Evolutionary conservation across 306 rosid species (phyloP), one percentile per base, ranked within the genome.

Genomic region (Fagus crenata): DNA sequence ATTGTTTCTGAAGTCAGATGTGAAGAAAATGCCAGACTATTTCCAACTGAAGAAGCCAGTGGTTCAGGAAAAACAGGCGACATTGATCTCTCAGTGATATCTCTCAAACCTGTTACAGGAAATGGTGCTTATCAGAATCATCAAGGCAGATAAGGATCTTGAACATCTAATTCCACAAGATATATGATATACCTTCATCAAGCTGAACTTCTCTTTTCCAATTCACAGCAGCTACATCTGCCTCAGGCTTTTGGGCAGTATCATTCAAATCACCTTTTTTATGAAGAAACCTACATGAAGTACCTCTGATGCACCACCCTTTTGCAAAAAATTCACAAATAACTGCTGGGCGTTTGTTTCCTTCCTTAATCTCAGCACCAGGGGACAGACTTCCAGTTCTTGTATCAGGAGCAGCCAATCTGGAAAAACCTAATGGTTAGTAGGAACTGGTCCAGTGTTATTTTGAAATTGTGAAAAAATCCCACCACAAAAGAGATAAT

Each of bases 251-350:
- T 80, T 81, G 86, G 75, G 74, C 87, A 59, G 78, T 53, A 72
- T 67, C 59, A 41, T 60, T 42, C 59, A 15, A 75, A 56, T 67
- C 58, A 78, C 88, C 92, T 85, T 89, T 89, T 76, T 85, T 65
- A 80, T 92, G 99, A 80, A 89, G 89, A 85, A 95, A 95, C 83
- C 86, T 88, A 87, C 99, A 95, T 18, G 95, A 88, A 85, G 82
- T 81, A 75, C 97, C 97, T 84, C 84, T 87, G 76, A 92, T 89
- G 81, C 99, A 95, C 99, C 99, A 95, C 22, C 99, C 99, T 80
- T 95, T 87, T 37, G 97, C 90, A 72, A 82, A 92, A 83, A 92
- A 92, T 60, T 81, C 92, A 53, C 99, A 95, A 64, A 84, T 36
- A 63, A 88, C 81, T 36, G 85, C 84, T 7, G 85, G 87, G 22